Base-by-base conservation (phyloP, 2,329 filamentous ascomycete genomes). In the Penicillium janthinellum region DNA sequence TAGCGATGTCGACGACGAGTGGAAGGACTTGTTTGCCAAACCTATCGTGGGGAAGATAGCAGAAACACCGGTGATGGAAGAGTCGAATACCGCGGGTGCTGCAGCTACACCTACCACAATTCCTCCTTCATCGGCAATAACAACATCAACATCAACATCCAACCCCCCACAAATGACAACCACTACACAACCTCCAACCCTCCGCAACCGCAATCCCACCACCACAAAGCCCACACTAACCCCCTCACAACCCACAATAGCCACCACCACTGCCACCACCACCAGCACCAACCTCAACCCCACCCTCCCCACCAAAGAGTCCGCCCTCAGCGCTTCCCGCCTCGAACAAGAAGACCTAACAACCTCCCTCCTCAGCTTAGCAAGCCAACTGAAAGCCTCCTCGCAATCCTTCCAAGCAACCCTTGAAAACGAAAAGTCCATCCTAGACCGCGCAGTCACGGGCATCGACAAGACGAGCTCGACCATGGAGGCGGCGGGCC, bases 341-440 rank as follows among this genome's bases (percentile, higher is more conserved):
- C 82, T 81, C 56, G 92, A 96, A 78, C 93, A 97, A 76, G 92
- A 96, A 74, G 81, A 84, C 37, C 83, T 98, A 3, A 94, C 93
- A 0, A 83, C 85, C 39, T 93, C 90, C 7, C 88, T 98, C n/a
- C 82, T 96, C 22, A 80, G 84, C 47, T 90, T 97, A 78, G 93
- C 94, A 0, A 81, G 84, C 22, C 85, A 90, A 51, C 84, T 97
- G 41, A 96, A 96, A 73, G 79, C 85, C 50, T 90, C 88, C 39
- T 90, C 91, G 4, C 79, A 89, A 56, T 82, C 85, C 3, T 95
- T 96, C 77, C 84, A 88, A 22, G 79, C 82, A 5, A 86, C 88
- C 1, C 82, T 97, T 14, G 90, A 92, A 59, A 86, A 90, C 66
- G 86, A 88, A 67, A 90, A 91, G 72, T 86, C 89, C 37, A 81